phyloP scores from a whole-genome alignment of 257 asterid genomes.

The Solanum gracilifrons region DNA sequence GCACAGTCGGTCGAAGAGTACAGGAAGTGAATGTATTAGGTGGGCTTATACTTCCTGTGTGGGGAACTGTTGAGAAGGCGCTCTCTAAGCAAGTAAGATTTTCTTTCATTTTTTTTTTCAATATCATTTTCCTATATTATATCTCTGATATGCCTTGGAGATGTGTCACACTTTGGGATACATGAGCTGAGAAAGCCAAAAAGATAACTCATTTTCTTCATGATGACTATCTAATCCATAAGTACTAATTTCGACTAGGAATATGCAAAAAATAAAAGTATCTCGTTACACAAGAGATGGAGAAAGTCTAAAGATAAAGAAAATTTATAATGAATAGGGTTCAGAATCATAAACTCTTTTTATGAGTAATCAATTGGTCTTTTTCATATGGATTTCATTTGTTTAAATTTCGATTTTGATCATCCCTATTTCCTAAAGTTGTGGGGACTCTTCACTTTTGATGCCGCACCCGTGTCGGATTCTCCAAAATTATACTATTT shows the following conservation, averaged over 20 bases:
- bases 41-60: conserved; percentile 95
- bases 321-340: not conserved
- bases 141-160: not conserved
- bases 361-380: not conserved
- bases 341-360: not conserved
- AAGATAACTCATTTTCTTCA: not conserved
- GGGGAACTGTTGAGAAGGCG: conserved; percentile 94
- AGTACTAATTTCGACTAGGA: not conserved
- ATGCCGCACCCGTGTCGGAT: not conserved
- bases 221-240: not conserved
- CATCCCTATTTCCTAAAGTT: not conserved
- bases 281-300: not conserved
- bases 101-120: not conserved
- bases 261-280: not conserved
- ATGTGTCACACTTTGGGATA: not conserved
- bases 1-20: conserved; percentile 81
- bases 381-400: not conserved
- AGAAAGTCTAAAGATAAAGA: not conserved
- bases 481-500: not conserved
- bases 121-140: not conserved
- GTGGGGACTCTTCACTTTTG: not conserved
- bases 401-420: not conserved
- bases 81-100: conserved; percentile 75
- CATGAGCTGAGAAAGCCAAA: not conserved
- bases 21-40: conserved; percentile 95